Percentiles rank a stretch among this genome's conserved stretches.
Conservation (phyloP, 495 filamentous ascomycete species). For the Penicillium diatomitis region DNA sequence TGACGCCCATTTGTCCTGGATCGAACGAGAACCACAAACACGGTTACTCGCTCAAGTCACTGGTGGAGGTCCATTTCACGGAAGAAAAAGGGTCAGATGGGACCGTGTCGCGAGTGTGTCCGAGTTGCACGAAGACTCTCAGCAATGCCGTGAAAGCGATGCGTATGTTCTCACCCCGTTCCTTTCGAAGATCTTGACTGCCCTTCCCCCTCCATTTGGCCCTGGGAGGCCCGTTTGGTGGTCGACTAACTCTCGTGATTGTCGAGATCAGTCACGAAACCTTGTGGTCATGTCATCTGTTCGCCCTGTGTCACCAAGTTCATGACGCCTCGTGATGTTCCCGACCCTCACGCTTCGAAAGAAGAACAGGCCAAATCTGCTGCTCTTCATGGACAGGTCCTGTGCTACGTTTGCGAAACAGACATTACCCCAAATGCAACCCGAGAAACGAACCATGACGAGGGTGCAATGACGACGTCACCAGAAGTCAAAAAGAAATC, state of each 20-base stretch:
- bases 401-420: constrained; percentile 84
- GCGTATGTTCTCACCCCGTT: constrained; percentile 29
- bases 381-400: constrained; percentile 32
- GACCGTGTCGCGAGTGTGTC: constrained; percentile 60
- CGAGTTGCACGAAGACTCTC: constrained; percentile 77
- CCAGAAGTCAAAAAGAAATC: constrained; percentile 20
- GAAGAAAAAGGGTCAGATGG: constrained; percentile 52
- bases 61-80: constrained; percentile 73
- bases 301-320: constrained; percentile 83
- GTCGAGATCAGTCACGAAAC: constrained; percentile 56
- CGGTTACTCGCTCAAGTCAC: constrained; percentile 68
- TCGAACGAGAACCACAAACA: constrained; percentile 63
- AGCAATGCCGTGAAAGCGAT: constrained; percentile 77
- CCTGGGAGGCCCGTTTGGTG: not conserved
- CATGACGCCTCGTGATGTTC: constrained; percentile 53
- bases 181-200: not conserved
- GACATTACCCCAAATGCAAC: constrained; percentile 45
- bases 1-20: constrained; percentile 70
- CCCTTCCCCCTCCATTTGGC: not conserved
- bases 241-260: not conserved
- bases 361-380: constrained; percentile 39
- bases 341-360: constrained; percentile 57
- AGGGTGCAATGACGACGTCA: constrained; percentile 9
- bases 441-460: constrained; percentile 4
- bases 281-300: constrained; percentile 91